phyloP scores from a whole-genome alignment of 306 rosid species.

The Fagus crenata region DNA sequence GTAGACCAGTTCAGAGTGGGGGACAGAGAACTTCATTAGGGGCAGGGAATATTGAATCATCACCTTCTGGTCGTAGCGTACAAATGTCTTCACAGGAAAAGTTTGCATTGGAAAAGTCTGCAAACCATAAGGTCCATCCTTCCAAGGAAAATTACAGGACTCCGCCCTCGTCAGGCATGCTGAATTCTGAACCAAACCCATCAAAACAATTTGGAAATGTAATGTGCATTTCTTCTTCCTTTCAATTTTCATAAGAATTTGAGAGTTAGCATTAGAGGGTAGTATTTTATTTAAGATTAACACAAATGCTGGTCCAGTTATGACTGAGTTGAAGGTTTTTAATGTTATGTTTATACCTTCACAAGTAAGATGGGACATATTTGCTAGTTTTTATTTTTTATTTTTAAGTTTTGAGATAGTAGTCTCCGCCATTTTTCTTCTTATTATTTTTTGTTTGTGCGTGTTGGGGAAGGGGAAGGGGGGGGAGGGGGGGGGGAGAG shows the following conservation, averaged over 20 bases:
- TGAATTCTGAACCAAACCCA: conserved; percentile 48
- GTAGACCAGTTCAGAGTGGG: conserved; percentile 44
- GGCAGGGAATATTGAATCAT: conserved; percentile 47
- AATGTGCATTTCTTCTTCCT: conserved; percentile 36
- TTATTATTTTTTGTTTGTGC: background rate
- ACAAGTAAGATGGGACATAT: background rate
- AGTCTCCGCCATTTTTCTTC: background rate
- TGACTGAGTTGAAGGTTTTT: background rate
- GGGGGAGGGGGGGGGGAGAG: too few relatives aligned
- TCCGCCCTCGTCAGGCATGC: conserved; percentile 44
- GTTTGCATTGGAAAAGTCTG: conserved; percentile 37
- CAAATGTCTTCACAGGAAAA: conserved; percentile 44
- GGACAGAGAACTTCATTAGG: conserved; percentile 38
- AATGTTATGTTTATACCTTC: background rate
- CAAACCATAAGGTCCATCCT: conserved; percentile 42
- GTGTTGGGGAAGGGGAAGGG: too few relatives aligned
- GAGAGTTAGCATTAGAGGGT: background rate
- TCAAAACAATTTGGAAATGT: conserved; percentile 80
- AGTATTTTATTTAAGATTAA: background rate
- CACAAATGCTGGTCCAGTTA: background rate
- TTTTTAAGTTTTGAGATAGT: background rate
- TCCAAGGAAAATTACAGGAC: conserved; percentile 48
- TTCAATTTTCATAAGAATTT: background rate
- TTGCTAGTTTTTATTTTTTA: background rate
- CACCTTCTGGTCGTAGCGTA: conserved; percentile 41